Evolutionary conservation across 345 rosid genomes (phyloP).

Genomic region (Eucalyptus viminalis): DNA sequence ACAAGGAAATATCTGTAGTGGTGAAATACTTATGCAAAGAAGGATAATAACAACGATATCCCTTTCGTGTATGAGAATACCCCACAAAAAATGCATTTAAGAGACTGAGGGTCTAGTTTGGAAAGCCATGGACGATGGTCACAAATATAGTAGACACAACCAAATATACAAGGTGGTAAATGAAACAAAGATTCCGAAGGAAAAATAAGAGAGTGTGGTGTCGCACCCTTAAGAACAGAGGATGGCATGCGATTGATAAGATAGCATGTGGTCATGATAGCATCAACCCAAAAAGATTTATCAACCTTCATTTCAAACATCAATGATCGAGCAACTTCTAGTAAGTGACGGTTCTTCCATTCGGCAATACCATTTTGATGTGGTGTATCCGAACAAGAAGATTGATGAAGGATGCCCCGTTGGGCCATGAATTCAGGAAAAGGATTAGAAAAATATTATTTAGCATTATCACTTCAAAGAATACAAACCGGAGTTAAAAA

Average conservation of each 20-base stretch:
- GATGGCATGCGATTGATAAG: neutral
- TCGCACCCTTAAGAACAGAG: neutral
- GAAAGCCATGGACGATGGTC: accelerated
- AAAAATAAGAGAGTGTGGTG: neutral
- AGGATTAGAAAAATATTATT: too few relatives aligned
- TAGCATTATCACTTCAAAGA: neutral
- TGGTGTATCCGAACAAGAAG: neutral
- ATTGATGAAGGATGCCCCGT: neutral
- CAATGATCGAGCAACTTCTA: too few relatives aligned
- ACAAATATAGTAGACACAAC: accelerated
- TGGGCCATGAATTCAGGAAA: neutral
- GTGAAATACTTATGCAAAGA: too few relatives aligned
- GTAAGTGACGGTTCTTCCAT: accelerated
- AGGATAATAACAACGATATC: too few relatives aligned
- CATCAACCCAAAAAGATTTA: neutral
- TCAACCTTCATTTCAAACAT: too few relatives aligned
- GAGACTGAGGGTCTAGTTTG: accelerated
- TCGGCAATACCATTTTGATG: accelerated
- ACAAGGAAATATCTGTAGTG: too few relatives aligned
- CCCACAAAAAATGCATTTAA: too few relatives aligned
- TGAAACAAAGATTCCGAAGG: neutral
- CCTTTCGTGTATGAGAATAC: accelerated
- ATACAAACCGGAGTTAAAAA: accelerated
- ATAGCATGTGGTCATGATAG: neutral
- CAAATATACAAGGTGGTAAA: too few relatives aligned